A percentile compares a stretch with the other conserved stretches of the same genome.
phyloP scores from a whole-genome alignment of 805 yeast genomes.

The Barnettozyma siamensis region DNA sequence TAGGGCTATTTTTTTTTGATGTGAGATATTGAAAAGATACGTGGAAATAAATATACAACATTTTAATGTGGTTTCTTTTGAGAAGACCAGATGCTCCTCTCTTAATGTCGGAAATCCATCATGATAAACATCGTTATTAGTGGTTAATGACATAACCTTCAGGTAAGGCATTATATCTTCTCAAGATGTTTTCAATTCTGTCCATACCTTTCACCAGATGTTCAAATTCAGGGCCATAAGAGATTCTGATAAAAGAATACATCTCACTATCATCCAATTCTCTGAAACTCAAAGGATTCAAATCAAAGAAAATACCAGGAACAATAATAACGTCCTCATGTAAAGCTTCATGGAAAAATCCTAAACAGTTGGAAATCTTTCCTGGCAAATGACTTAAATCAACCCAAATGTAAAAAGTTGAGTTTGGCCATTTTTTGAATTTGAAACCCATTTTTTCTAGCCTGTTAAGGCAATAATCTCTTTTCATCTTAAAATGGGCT shows the following conservation, averaged over 20 bases:
- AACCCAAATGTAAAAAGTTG: conserved; percentile 57
- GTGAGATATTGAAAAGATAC: too few relatives aligned
- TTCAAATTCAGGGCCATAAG: conserved; percentile 54
- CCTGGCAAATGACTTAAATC: conserved; percentile 51
- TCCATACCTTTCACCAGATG: conserved; percentile 52
- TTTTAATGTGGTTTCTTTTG: too few relatives aligned
- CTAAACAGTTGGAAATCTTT: conserved; percentile 50
- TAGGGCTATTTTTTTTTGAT: not conserved
- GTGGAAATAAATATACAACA: too few relatives aligned
- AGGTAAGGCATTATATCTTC: conserved; percentile 38
- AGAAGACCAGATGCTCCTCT: too few relatives aligned
- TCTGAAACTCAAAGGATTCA: conserved; percentile 45
- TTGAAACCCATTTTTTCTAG: conserved; percentile 48
- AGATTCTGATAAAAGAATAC: conserved; percentile 53
- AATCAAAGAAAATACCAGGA: conserved; percentile 58
- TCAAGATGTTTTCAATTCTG: conserved; percentile 46
- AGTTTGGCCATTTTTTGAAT: conserved; percentile 46
- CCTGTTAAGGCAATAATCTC: conserved; percentile 48
- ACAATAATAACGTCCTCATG: conserved; percentile 56
- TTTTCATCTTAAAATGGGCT: conserved; percentile 48
- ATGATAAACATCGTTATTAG: too few relatives aligned
- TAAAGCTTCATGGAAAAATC: conserved; percentile 57
- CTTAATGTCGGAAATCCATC: too few relatives aligned
- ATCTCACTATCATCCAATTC: conserved; percentile 50
- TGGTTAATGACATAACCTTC: conserved; percentile 16